A percentile compares a stretch with the other conserved stretches of the same genome.
phyloP scores from a whole-genome alignment of 257 asterid species.

The Nicotiana noctiflora region DNA sequence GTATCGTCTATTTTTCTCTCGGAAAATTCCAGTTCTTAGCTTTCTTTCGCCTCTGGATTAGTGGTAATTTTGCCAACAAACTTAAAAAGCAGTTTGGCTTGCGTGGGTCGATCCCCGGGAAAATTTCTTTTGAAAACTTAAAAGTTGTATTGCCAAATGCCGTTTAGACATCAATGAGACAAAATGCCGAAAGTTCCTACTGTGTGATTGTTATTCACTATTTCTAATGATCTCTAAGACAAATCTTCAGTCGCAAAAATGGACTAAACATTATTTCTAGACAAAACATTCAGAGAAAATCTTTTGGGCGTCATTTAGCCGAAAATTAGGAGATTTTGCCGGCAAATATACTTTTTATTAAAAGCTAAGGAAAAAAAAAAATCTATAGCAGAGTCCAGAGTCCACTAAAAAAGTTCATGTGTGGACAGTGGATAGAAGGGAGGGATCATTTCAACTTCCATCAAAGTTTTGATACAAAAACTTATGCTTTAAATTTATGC shows the following conservation, averaged over 20 bases:
- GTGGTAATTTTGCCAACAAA: too few relatives aligned
- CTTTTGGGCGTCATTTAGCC: background rate
- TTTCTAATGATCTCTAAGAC: background rate
- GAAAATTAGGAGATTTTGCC: background rate
- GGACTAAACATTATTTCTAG: background rate
- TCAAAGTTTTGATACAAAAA: background rate
- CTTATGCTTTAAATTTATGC: background rate
- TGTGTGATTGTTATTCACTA: background rate
- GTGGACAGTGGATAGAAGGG: background rate
- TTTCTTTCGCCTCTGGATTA: too few relatives aligned
- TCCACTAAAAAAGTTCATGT: background rate
- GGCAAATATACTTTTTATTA: background rate
- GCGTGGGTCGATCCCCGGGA: background rate
- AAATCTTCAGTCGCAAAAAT: background rate
- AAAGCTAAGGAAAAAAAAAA: background rate
- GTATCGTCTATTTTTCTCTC: too few relatives aligned
- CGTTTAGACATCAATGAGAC: background rate
- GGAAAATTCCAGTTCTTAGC: too few relatives aligned
- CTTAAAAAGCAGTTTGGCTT: background rate
- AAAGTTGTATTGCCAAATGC: background rate
- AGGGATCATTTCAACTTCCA: background rate
- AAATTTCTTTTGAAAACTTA: background rate
- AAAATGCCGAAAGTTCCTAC: background rate
- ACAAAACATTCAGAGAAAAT: background rate
- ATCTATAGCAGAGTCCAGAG: background rate